Percentiles rank a stretch among this genome's conserved stretches.
phyloP scores from a whole-genome alignment of 139 green algal species.

The Edaphochlamys debaryana region DNA sequence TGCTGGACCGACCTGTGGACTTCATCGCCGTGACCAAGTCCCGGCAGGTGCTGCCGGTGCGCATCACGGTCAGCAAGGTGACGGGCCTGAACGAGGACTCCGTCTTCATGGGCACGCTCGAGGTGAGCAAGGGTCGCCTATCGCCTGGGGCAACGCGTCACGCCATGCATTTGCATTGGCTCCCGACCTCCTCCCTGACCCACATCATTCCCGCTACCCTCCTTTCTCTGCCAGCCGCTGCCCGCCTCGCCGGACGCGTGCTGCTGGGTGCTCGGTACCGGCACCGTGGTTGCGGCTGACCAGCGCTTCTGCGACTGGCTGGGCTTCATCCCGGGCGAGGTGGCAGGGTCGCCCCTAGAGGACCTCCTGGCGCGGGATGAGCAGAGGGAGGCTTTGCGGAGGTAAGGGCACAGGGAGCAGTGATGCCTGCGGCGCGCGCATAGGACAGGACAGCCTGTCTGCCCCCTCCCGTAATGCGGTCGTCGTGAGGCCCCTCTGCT shows the following conservation, averaged over 20 bases:
- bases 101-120: slow-evolving; percentile 41
- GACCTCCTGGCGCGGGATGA: neutral
- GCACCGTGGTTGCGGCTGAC: neutral
- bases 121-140: too few species aligned
- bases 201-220: too few species aligned
- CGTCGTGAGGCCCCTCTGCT: too few species aligned
- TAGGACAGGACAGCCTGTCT: too few species aligned
- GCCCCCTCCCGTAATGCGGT: too few species aligned
- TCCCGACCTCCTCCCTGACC: neutral
- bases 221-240: too few species aligned
- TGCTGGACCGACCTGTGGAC: neutral
- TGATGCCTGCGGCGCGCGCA: too few species aligned
- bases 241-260: too few species aligned
- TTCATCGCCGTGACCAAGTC: neutral
- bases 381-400: neutral
- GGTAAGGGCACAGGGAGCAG: neutral
- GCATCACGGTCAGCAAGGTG: slow-evolving; percentile 27
- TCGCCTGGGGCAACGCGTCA: too few species aligned
- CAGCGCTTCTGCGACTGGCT: neutral
- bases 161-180: too few species aligned
- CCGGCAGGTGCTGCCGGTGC: neutral
- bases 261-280: too few species aligned
- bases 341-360: neutral
- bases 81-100: slow-evolving; percentile 33
- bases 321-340: neutral